phyloP scores from a whole-genome alignment of 176 grass and related monocot species.

The Aegilops longissima region DNA sequence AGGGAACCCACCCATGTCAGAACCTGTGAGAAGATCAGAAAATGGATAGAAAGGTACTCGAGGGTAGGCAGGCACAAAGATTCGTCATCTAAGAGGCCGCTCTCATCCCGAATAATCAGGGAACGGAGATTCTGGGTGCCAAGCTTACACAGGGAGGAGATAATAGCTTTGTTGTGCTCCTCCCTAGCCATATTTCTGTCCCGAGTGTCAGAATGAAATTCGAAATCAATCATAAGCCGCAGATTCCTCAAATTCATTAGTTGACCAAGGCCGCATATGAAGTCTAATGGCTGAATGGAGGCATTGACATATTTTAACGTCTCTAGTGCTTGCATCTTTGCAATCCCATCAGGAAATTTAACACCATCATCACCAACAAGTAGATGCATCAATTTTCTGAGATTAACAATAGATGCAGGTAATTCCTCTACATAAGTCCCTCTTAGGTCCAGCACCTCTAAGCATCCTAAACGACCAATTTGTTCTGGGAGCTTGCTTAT shows the following conservation, averaged over 20 bases:
- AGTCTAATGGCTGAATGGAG: background rate
- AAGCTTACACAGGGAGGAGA: background rate
- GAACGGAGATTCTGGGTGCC: no score
- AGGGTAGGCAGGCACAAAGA: background rate
- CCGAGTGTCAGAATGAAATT: background rate
- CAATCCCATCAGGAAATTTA: background rate
- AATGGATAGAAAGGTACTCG: background rate
- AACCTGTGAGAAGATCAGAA: fast-evolving
- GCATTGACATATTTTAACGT: background rate
- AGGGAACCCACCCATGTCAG: background rate
- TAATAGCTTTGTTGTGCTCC: background rate
- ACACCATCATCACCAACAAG: background rate
- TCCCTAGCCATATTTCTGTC: no score
- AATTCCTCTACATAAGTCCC: fast-evolving
- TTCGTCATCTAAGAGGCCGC: background rate
- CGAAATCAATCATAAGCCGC: background rate
- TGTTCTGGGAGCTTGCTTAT: background rate
- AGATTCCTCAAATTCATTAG: background rate
- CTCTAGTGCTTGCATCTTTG: background rate
- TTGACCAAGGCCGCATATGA: background rate
- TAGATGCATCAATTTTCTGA: background rate
- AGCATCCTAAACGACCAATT: fast-evolving
- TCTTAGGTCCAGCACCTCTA: background rate
- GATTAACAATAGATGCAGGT: background rate
- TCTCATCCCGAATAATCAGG: fast-evolving